Percentiles rank a stretch among this genome's conserved stretches.
Evolutionary conservation across 2,329 filamentous ascomycete genomes (phyloP).

Genomic region (Acephala macrosclerotiorum): DNA sequence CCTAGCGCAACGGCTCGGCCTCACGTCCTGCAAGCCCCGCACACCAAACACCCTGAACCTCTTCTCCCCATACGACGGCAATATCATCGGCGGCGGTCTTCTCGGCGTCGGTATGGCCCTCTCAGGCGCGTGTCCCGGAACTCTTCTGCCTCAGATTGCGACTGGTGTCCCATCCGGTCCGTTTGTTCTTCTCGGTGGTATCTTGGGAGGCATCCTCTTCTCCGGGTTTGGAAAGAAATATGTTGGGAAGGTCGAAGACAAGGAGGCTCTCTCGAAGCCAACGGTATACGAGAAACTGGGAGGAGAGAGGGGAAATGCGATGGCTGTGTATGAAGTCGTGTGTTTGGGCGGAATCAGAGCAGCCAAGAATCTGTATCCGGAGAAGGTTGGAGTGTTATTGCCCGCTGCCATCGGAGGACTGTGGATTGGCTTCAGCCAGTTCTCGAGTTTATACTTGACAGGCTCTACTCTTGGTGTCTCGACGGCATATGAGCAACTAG

Average conservation of each 20-base stretch:
- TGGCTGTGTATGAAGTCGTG: constrained; percentile 32
- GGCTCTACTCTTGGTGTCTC: constrained; percentile 66
- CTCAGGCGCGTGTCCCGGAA: constrained; percentile 70
- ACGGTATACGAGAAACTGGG: constrained; percentile 35
- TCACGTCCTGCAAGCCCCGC: constrained; percentile 42
- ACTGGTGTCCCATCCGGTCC: constrained; percentile 33
- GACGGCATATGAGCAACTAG: constrained; percentile 66
- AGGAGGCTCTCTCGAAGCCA: constrained; percentile 13
- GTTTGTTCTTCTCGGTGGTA: constrained; percentile 60
- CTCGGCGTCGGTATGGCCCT: constrained; percentile 72
- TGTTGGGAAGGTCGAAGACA: background rate
- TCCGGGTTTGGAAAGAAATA: constrained; percentile 38
- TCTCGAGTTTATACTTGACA: constrained; percentile 60
- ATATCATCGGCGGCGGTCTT: constrained; percentile 67
- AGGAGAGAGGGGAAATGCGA: constrained; percentile 14
- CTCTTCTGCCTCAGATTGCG: constrained; percentile 64
- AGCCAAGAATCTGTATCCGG: constrained; percentile 18
- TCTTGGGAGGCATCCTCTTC: constrained; percentile 60
- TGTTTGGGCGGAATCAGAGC: constrained; percentile 28
- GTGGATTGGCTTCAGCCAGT: constrained; percentile 64
- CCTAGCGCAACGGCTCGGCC: constrained; percentile 51
- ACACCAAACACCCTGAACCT: constrained; percentile 41
- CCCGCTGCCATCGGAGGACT: constrained; percentile 57
- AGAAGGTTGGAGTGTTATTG: constrained; percentile 21
- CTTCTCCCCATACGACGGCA: constrained; percentile 67